Base-by-base conservation (phyloP, 768 basidiomycete species). In the Chalciporus piperatus region DNA sequence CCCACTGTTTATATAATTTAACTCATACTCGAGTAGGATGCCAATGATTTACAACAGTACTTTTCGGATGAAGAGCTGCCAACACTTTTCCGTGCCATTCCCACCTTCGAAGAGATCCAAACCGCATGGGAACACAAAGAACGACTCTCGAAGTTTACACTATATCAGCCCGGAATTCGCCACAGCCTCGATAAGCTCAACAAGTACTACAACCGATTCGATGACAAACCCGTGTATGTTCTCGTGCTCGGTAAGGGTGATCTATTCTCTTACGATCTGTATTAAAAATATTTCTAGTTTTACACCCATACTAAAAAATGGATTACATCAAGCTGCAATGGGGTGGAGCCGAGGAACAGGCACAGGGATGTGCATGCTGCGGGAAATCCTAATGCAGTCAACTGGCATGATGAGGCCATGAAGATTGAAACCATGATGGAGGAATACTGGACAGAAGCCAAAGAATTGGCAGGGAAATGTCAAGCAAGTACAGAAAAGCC, bases 281-380 rank as follows among this genome's bases (percentile, higher is more conserved):
- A n/a, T n/a, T n/a, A n/a, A n/a, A n/a, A n/a, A n/a, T n/a, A n/a
- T n/a, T n/a, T n/a, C n/a, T n/a, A 25, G 51, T 27, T 22, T 42
- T 69, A 11, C 67, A 72, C 40, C 69, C 63, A 0, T 72, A 69
- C 45, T 71, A 60, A 52, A 71, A 70, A n/a, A 51, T 70, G 0
- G 23, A 39, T 0, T 71, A 67, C 51, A 64, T 66, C 6, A n/a
- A 61, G 41, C 8, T 56, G 12, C 30, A 42, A 7, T 70, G 69
- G 69, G 66, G 69, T 11, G 58, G 69, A 6, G 48, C 48, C 1
- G 44, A 59, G 2, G 68, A 70, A 40, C 65, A 70, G 27, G 47
- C 4, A 11, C 17, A 35, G 4, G 58, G 48, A 17, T 4, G 14
- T 16, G 30, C 25, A 1, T 51, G 39, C n/a, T n/a, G n/a, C n/a